Base-by-base conservation (phyloP, 768 basidiomycete species). In the Boletus rubescentipes region DNA sequence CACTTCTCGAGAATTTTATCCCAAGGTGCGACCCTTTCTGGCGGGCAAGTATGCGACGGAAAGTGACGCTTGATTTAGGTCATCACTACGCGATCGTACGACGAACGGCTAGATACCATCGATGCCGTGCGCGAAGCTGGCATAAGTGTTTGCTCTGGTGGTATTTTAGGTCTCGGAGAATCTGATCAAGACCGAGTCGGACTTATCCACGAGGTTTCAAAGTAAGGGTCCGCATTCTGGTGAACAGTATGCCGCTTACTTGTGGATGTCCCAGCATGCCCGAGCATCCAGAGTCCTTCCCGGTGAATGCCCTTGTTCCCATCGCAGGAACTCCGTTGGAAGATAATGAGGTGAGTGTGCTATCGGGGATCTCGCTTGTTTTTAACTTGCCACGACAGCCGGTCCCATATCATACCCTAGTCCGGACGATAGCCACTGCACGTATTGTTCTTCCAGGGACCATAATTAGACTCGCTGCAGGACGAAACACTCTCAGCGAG, bases 261-360 rank as follows among this genome's bases (percentile, higher is more conserved):
- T 20, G 9, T 41, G 37, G 45, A 38, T 54, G 40, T 49, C 43
- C 9, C 61, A 95, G 93, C 66, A 87, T 97, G 82, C 87, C 91
- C 37, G 91, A 95, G 68, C 93, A 98, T 64, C 96, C 96, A n/a
- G 96, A 98, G 70, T 95, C 92, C 5, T 98, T 98, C 79, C 96
- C 96, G 1, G 95, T 98, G 55, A 98, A 98, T 70, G 95, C 96
- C 14, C 79, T 98, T 52, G 96, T 98, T 2, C 94, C 96, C 14
- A 98, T 98, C 57, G 79, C 87, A 60, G 96, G 96, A 34, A 98
- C 96, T 6, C 96, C 96, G 12, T 74, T 98, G 42, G 94, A 94
- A 72, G 76, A 80, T 54, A 98, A 98, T 65, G 89, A 95, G 71
- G 93, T 87, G 62, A 76, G 64, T 46, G 32, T 15, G 5, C 35